These are phyloP conservation scores for Penicillium cinerascens DNA, from an alignment of 495 filamentous ascomycete species.

Conservation along the genomic window DNA sequence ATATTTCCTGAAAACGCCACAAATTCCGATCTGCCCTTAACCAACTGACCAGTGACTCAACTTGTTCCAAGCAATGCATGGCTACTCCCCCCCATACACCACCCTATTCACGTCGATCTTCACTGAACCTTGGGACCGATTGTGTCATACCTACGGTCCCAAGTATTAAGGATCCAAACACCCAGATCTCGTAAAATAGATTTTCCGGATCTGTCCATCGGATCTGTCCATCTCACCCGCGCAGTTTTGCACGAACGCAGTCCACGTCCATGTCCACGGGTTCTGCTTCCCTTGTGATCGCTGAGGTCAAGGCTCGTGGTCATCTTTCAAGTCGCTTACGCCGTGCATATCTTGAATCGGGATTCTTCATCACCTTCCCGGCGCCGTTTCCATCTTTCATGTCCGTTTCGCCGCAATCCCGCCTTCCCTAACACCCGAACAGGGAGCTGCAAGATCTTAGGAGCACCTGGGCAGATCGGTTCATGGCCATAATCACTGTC, in stretches of 20 bases:
- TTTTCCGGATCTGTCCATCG: constrained; percentile 8
- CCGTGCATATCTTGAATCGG: no score
- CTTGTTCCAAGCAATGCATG: no score
- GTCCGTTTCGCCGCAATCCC: constrained; percentile 10
- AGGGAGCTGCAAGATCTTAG: not conserved
- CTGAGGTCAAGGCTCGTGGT: not conserved
- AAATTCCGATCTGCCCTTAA: not conserved
- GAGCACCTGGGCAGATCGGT: constrained; percentile 2
- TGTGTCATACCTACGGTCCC: not conserved
- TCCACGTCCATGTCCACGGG: not conserved
- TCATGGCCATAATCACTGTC: constrained; percentile 19
- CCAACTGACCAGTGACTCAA: not conserved
- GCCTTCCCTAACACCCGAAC: constrained; percentile 1
- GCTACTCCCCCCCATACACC: no score
- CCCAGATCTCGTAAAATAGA: constrained; percentile 9
- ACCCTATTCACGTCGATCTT: not conserved
- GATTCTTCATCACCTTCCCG: not conserved
- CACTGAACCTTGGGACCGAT: not conserved
- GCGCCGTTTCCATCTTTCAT: constrained; percentile 18
- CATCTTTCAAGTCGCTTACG: not conserved
- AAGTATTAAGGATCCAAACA: not conserved
- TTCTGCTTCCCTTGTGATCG: constrained; percentile 4
- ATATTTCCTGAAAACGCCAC: not conserved
- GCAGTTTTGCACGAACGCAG: not conserved
- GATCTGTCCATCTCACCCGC: no score